A percentile compares a stretch with the other conserved stretches of the same genome.
Conservation (phyloP, 495 filamentous ascomycete species). For the Daldinia concentrica region DNA sequence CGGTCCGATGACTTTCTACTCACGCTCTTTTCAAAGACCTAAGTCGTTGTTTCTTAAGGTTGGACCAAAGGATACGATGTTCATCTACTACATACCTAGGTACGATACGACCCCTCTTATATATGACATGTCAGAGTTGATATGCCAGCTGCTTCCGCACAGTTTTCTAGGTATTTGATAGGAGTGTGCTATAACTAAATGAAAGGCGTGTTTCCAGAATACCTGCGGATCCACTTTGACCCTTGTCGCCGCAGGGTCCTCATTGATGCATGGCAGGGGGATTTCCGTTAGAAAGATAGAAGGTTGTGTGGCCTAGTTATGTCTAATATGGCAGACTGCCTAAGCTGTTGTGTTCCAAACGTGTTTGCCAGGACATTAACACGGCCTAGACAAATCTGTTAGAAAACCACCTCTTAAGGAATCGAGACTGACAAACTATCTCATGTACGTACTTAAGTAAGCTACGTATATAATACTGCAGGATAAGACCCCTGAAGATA, state of each 20-base stretch:
- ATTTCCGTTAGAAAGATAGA: constrained; percentile 8
- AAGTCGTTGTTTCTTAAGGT: constrained; percentile 7
- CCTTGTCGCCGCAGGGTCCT: constrained; percentile 26
- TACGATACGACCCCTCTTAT: background rate
- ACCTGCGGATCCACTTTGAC: constrained; percentile 16
- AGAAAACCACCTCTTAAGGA: background rate
- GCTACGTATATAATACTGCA: constrained; percentile 1
- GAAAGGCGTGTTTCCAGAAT: constrained; percentile 22
- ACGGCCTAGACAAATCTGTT: background rate
- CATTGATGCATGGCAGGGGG: constrained; percentile 32
- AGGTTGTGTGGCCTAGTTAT: constrained; percentile 5
- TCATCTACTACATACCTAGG: background rate
- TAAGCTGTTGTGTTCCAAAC: background rate
- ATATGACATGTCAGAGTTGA: constrained; percentile 23
- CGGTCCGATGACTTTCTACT: constrained; percentile 14
- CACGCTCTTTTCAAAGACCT: background rate
- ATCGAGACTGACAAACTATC: background rate
- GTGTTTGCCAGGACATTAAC: background rate
- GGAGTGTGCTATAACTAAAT: constrained; percentile 8
- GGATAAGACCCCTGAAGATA: constrained; percentile 13
- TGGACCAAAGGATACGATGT: background rate
- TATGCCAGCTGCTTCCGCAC: constrained; percentile 11
- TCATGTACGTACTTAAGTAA: background rate
- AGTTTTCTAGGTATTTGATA: constrained; percentile 7
- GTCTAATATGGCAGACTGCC: background rate